A percentile compares a stretch with the other conserved stretches of the same genome.
phyloP scores from a whole-genome alignment of 306 rosid species.

The Cucumis cinereus region DNA sequence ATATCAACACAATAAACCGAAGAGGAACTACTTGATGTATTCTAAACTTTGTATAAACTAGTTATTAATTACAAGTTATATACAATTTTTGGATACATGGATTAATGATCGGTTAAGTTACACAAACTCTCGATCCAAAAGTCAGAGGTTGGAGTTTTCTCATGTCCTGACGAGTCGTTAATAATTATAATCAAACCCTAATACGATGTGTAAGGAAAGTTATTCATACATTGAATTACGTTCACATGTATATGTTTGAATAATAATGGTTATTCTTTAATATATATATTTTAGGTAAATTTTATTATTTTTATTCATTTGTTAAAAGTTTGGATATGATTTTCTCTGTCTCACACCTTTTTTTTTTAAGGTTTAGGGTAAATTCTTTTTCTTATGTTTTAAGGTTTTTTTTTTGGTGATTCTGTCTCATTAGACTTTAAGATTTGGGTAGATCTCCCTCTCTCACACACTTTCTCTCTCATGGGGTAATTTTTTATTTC shows the following conservation, averaged over 20 bases:
- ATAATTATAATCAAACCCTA: too few species aligned
- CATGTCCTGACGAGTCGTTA: too few species aligned
- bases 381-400: background rate
- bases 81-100: too few species aligned
- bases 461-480: background rate
- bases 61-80: too few species aligned
- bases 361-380: background rate
- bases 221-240: background rate
- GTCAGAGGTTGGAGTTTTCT: too few species aligned
- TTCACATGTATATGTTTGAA: background rate
- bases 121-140: too few species aligned
- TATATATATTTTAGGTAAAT: background rate
- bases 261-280: background rate
- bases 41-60: too few species aligned
- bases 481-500: background rate
- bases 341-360: background rate
- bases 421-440: background rate
- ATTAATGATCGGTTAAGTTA: too few species aligned
- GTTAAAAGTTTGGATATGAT: background rate
- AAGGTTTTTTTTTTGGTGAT: background rate
- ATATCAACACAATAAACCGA: too few species aligned
- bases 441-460: background rate
- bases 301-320: background rate
- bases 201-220: background rate
- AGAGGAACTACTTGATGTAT: too few species aligned